Base-by-base conservation (phyloP, 441 rosid genomes). In the Francoa sonchifolia region DNA sequence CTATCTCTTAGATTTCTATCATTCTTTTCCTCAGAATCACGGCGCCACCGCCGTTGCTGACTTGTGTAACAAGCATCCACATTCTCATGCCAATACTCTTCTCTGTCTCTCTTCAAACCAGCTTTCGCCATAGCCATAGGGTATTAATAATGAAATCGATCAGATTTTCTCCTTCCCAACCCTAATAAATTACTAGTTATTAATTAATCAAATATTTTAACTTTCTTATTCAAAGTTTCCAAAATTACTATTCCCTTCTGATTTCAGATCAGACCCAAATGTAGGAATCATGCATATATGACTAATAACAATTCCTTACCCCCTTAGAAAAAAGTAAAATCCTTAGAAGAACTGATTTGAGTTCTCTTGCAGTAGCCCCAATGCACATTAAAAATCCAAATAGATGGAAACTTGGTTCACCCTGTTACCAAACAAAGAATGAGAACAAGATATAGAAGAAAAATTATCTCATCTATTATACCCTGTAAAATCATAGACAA, bases 41-140 rank as follows among this genome's bases (percentile, higher is more conserved):
- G 57, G 0, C 45, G 62, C 8, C 59, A 51, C 19, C 40, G 52
- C 21, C 50, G n/a, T 6, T 57, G 61, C 25, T 54, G 28, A 25
- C 42, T 26, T 48, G 67, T 62, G 42, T 40, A 35, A 9, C 44
- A 54, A 50, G 46, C 63, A 27, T 64, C 69, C 50, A 59, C 67
- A 22, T 54, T 52, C 42, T 55, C 72, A 21, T 18, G 55, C 18
- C 62, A 40, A 42, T 26, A 58, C n/a, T 44, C 23, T 20, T 56
- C 44, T 36, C 37, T 57, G 4, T 63, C 47, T 32, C 62, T 9
- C 54, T 44, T 37, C 1, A 19, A 17, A 17, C 44, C 15, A n/a
- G n/a, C n/a, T n/a, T n/a, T n/a, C n/a, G n/a, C n/a, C n/a, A n/a
- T n/a, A n/a, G n/a, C n/a, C n/a, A n/a, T n/a, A n/a, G n/a, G n/a